Evolutionary conservation across 306 rosid species (phyloP).

Genomic region (Acmispon strigosus): DNA sequence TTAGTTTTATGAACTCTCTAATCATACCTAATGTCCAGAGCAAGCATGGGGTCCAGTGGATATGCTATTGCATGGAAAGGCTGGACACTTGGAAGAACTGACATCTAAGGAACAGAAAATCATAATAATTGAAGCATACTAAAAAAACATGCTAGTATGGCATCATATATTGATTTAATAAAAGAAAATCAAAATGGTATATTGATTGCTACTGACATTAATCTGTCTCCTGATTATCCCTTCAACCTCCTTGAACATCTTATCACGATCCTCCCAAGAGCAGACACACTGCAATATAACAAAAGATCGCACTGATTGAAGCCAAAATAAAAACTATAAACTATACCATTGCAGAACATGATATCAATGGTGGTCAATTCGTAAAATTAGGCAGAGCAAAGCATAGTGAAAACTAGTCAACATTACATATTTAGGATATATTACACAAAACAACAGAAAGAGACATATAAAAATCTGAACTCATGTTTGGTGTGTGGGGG

Average conservation of each 20-base stretch:
- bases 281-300: slow-evolving; percentile 69
- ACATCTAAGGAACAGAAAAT: slow-evolving; percentile 52
- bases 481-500: neutral
- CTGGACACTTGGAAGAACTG: slow-evolving; percentile 98
- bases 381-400: neutral
- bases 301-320: neutral
- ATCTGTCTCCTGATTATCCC: slow-evolving; percentile 88
- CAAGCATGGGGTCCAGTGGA: slow-evolving; percentile 88
- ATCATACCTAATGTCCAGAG: slow-evolving; percentile 87
- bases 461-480: neutral
- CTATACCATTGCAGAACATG: neutral
- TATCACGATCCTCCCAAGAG: slow-evolving; percentile 96
- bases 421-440: neutral
- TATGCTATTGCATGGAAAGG: slow-evolving; percentile 99
- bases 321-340: neutral
- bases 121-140: neutral
- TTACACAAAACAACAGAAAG: neutral
- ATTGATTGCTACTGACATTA: slow-evolving; percentile 50
- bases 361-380: neutral
- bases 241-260: slow-evolving; percentile 89
- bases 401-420: neutral
- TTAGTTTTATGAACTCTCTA: neutral
- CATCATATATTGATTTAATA: neutral
- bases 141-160: neutral
- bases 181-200: neutral